Evolutionary conservation across 1,139 yeast genomes (phyloP).

Genomic region (Blastobotrys malaysiensis): DNA sequence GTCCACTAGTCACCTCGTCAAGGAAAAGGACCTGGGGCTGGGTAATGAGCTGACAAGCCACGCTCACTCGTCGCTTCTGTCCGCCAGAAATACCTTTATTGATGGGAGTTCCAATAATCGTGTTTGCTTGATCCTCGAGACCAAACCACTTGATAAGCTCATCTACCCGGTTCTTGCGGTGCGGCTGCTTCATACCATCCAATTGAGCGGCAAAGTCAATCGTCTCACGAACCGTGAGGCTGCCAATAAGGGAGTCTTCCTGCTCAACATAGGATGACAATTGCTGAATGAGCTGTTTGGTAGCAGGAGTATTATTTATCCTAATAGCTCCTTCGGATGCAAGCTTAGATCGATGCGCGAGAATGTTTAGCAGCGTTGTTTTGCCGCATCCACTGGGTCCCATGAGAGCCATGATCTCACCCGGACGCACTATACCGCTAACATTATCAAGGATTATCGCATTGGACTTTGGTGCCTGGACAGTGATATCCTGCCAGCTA

Average conservation of each 20-base stretch:
- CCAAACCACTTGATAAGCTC: conserved; percentile 52
- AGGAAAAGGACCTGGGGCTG: conserved; percentile 46
- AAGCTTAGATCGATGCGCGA: conserved; percentile 33
- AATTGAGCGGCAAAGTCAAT: conserved; percentile 50
- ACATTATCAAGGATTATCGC: conserved; percentile 25
- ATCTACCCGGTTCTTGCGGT: conserved; percentile 46
- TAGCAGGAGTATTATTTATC: conserved; percentile 5
- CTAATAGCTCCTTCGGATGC: conserved; percentile 9
- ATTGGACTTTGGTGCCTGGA: conserved; percentile 1
- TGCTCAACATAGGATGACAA: conserved; percentile 56
- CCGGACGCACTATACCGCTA: conserved; percentile 23
- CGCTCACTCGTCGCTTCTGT: conserved; percentile 49
- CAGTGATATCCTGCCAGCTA: conserved; percentile 4
- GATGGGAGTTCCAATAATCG: conserved; percentile 51
- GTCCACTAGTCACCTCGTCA: conserved; percentile 35
- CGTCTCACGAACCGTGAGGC: conserved; percentile 51
- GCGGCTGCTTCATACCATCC: conserved; percentile 38
- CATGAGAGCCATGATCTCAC: conserved; percentile 38
- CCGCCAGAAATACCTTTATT: conserved; percentile 52
- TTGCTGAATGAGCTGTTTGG: conserved; percentile 35
- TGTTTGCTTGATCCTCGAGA: conserved; percentile 46
- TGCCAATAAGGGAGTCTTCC: conserved; percentile 51
- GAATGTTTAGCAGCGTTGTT: conserved; percentile 41
- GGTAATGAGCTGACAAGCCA: conserved; percentile 47
- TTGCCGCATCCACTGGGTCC: conserved; percentile 51